These are phyloP conservation scores for Phascolomyces articulosus DNA, from an alignment of 371 early-diverging fungal species.

Conservation along the genomic window DNA sequence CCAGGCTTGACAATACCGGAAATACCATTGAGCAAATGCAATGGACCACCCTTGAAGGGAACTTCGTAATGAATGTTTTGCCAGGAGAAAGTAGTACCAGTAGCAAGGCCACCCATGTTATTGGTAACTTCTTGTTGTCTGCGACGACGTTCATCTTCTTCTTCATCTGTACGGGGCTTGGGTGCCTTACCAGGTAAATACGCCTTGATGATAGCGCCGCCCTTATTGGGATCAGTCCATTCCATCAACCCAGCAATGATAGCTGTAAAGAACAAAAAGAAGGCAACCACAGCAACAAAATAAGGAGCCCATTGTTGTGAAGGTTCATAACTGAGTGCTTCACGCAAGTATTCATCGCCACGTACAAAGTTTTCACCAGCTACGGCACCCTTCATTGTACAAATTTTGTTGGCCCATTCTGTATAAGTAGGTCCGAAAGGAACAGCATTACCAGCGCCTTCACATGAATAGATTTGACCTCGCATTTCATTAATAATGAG, in stretches of 20 bases:
- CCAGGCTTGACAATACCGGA: constrained; percentile 64
- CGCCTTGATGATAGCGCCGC: constrained; percentile 51
- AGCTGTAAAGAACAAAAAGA: constrained; percentile 49
- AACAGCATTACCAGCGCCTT: constrained; percentile 43
- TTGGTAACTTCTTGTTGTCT: constrained; percentile 16
- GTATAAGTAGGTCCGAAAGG: constrained; percentile 62
- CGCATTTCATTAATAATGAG: constrained; percentile 76
- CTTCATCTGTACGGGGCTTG: constrained; percentile 23
- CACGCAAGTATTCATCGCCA: constrained; percentile 68
- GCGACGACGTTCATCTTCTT: constrained; percentile 25
- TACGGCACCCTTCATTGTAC: constrained; percentile 61
- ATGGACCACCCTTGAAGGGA: constrained; percentile 47
- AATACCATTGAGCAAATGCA: constrained; percentile 51
- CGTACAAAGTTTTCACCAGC: constrained; percentile 54
- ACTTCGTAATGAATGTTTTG: constrained; percentile 50
- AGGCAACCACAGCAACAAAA: constrained; percentile 41
- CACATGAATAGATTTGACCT: constrained; percentile 61
- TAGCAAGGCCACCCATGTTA: constrained; percentile 23
- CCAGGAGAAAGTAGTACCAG: constrained; percentile 53
- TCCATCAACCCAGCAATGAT: constrained; percentile 52
- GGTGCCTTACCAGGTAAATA: constrained; percentile 46
- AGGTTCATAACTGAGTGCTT: constrained; percentile 47
- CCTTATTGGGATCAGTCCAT: constrained; percentile 41
- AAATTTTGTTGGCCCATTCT: constrained; percentile 60
- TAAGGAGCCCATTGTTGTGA: constrained; percentile 39